phyloP scores from a whole-genome alignment of 495 filamentous ascomycete species.

The Cenococcum geophilum region DNA sequence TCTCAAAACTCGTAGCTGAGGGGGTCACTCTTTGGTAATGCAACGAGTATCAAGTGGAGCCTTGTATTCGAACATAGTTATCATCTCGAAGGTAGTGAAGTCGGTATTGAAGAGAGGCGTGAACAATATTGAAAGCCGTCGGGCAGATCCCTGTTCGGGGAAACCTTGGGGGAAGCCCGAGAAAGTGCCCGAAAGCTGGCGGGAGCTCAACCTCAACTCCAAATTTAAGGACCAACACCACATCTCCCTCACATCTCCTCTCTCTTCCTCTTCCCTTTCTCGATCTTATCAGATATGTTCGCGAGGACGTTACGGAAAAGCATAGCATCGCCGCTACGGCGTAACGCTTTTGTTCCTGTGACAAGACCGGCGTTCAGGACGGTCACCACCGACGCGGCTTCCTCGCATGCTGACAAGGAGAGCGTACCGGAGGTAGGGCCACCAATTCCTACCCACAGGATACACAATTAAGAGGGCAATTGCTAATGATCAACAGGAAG shows the following conservation, averaged over 20 bases:
- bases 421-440: conserved; percentile 62
- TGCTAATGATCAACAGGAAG: conserved; percentile 53
- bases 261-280: neutral
- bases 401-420: conserved; percentile 78
- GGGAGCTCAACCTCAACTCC: conserved; percentile 1
- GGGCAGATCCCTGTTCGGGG: neutral
- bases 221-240: neutral
- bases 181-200: conserved; percentile 7
- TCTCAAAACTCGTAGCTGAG: too few relatives aligned
- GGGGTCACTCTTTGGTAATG: too few relatives aligned
- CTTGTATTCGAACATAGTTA: too few relatives aligned
- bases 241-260: neutral
- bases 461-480: neutral
- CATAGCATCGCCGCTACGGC: conserved; percentile 48
- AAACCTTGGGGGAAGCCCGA: conserved; percentile 6
- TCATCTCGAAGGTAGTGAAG: too few relatives aligned
- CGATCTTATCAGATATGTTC: conserved; percentile 27
- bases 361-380: conserved; percentile 51
- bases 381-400: conserved; percentile 92
- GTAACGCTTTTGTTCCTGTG: conserved; percentile 49
- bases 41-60: too few relatives aligned
- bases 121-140: neutral
- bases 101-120: neutral
- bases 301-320: conserved; percentile 35
- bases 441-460: neutral